Evolutionary conservation across 352 stramenopile species (phyloP).

Genomic region (Peronosclerospora sorghi): DNA sequence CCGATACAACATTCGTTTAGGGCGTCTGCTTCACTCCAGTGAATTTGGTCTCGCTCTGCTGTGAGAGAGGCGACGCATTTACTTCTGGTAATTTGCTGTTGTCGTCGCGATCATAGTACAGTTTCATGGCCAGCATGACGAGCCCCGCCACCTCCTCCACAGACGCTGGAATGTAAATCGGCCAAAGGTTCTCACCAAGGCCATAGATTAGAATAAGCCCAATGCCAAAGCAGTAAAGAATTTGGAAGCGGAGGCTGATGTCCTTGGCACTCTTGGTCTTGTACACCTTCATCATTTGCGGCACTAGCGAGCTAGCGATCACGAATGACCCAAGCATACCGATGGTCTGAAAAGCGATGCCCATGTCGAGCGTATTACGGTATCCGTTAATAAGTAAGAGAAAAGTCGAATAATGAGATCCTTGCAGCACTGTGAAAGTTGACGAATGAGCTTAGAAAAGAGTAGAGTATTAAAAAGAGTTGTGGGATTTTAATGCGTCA

Average conservation of each 20-base stretch:
- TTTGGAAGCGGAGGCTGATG: conserved; percentile 37
- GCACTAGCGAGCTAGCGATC: conserved; percentile 42
- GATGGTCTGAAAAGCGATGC: conserved; percentile 36
- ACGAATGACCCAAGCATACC: conserved; percentile 51
- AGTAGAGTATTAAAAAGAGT: too few relatives aligned
- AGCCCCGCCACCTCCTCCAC: conserved; percentile 29
- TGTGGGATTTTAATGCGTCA: too few relatives aligned
- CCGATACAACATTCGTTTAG: too few relatives aligned
- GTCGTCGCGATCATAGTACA: conserved; percentile 25
- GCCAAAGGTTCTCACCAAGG: conserved; percentile 35
- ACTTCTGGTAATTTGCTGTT: conserved; percentile 20
- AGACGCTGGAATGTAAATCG: conserved; percentile 41
- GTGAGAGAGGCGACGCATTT: conserved; percentile 5
- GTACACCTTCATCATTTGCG: conserved; percentile 51
- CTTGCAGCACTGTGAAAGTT: conserved; percentile 1
- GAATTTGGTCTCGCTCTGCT: conserved; percentile 1
- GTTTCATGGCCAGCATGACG: conserved; percentile 33
- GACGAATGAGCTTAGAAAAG: conserved; percentile 6
- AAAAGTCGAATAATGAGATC: neutral
- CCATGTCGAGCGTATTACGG: conserved; percentile 21
- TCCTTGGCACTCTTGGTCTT: conserved; percentile 49
- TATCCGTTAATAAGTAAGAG: too few relatives aligned
- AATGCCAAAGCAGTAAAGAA: conserved; percentile 35
- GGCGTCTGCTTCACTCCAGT: neutral
- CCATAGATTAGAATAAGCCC: conserved; percentile 37